These are phyloP conservation scores for Blastocystis sp. DNA, from an alignment of 352 stramenopile species.

Conservation along the genomic window DNA sequence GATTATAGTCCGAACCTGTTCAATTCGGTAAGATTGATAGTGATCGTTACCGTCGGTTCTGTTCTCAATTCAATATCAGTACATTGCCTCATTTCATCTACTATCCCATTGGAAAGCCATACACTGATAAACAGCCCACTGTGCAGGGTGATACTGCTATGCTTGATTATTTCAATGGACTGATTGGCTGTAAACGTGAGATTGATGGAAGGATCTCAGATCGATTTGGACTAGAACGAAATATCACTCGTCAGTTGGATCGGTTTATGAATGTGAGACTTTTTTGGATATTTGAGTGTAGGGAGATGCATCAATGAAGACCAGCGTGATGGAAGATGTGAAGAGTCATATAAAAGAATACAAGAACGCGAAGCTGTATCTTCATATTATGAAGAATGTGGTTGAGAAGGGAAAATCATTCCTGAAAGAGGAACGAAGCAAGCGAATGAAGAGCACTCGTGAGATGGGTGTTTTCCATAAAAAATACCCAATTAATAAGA, in stretches of 20 bases:
- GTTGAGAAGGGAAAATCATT: conserved; percentile 14
- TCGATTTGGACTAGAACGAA: conserved; percentile 7
- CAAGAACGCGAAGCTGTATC: conserved; percentile 33
- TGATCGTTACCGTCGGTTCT: conserved; percentile 22
- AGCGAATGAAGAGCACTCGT: neutral
- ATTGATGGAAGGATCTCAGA: conserved; percentile 31
- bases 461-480: conserved; percentile 30
- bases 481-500: conserved; percentile 40
- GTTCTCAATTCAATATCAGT: conserved; percentile 18
- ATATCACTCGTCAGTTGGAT: conserved; percentile 30
- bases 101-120: conserved; percentile 1
- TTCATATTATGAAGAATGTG: conserved; percentile 31
- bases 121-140: conserved; percentile 23
- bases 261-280: conserved; percentile 39
- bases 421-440: neutral
- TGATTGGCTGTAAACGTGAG: neutral
- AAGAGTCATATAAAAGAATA: conserved; percentile 27
- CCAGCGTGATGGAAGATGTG: conserved; percentile 9
- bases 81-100: conserved; percentile 30
- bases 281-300: neutral
- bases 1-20: conserved; percentile 18
- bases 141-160: conserved; percentile 30
- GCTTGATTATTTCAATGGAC: conserved; percentile 43
- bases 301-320: conserved; percentile 9
- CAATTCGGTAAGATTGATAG: conserved; percentile 58